A percentile compares a stretch with the other conserved stretches of the same genome.
These are phyloP conservation scores for Cordyceps cateniannulata DNA, from an alignment of 2,329 filamentous ascomycete genomes.

Conservation along the genomic window DNA sequence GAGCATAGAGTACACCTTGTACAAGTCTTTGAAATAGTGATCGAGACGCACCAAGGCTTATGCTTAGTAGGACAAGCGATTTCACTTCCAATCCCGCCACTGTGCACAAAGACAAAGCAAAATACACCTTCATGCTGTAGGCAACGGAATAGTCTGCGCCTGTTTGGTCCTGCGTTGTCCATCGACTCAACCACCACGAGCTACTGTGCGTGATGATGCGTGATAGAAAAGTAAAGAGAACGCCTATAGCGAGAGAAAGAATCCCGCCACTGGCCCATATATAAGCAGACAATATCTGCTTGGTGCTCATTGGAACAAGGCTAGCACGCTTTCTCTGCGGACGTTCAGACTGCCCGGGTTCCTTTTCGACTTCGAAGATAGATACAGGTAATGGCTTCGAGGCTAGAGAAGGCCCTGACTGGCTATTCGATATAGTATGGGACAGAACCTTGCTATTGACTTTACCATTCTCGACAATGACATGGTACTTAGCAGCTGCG, in stretches of 20 bases:
- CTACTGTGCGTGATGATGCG: not conserved
- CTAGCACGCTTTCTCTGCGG: not conserved
- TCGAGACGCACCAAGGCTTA: conserved; percentile 3
- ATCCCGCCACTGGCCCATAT: conserved; percentile 9
- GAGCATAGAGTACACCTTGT: not conserved
- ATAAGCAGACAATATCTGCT: conserved; percentile 7
- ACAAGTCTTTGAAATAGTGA: conserved; percentile 9
- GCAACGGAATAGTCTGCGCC: not conserved
- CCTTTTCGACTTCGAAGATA: not conserved
- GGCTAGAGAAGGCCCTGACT: not conserved
- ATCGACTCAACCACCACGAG: conserved; percentile 13
- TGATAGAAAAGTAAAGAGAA: not conserved
- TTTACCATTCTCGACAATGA: conserved; percentile 1
- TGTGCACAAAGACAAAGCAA: not conserved
- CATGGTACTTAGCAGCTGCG: conserved; percentile 6
- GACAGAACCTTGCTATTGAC: not conserved
- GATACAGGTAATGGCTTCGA: not conserved
- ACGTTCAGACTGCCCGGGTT: not conserved
- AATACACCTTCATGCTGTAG: conserved; percentile 5
- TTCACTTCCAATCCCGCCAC: not conserved
- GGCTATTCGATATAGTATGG: not conserved
- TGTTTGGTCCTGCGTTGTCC: conserved; percentile 1
- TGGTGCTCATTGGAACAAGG: not conserved
- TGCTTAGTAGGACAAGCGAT: not conserved
- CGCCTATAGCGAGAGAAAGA: not conserved